A percentile compares a stretch with the other conserved stretches of the same genome.
Conservation (phyloP, 257 asterid species). For the Mentha longifolia region DNA sequence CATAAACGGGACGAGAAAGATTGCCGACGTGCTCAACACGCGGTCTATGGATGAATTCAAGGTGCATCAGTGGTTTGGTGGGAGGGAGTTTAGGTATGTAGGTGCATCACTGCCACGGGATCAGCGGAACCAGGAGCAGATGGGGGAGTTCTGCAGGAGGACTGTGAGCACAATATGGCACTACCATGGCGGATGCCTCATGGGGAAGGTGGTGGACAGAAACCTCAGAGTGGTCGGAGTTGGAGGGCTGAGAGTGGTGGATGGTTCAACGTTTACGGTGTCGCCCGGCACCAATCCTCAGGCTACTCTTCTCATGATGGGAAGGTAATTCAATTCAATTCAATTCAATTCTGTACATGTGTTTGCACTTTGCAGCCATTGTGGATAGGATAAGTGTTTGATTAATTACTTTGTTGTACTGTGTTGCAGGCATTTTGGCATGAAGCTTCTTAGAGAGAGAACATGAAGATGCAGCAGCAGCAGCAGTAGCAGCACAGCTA, state of each 20-base stretch:
- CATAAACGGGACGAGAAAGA: constrained; percentile 55
- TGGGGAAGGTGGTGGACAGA: constrained; percentile 75
- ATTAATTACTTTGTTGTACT: too few relatives aligned
- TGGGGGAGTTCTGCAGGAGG: constrained; percentile 75
- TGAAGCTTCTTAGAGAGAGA: constrained; percentile 66
- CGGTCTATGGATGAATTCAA: constrained; percentile 70
- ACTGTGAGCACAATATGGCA: constrained; percentile 96
- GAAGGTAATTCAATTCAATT: too few relatives aligned
- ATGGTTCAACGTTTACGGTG: constrained; percentile 67
- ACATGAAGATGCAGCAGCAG: constrained; percentile 14
- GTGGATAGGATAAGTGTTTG: background rate
- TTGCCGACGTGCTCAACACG: constrained; percentile 56
- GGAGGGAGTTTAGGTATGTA: constrained; percentile 62
- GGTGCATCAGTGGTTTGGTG: constrained; percentile 62
- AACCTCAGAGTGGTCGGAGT: constrained; percentile 62
- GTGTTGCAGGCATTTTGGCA: constrained; percentile 53
- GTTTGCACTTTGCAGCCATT: background rate
- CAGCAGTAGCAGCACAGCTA: constrained; percentile 33
- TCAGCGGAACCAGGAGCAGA: constrained; percentile 46
- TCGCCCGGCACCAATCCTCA: constrained; percentile 98
- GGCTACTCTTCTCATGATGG: constrained; percentile 91
- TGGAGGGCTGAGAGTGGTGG: constrained; percentile 69
- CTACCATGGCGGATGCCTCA: constrained; percentile 91
- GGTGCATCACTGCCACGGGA: constrained; percentile 74
- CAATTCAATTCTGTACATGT: background rate